These are phyloP conservation scores for Helenozyma baotianmanensis DNA, from an alignment of 805 yeast genomes.

Conservation along the genomic window DNA sequence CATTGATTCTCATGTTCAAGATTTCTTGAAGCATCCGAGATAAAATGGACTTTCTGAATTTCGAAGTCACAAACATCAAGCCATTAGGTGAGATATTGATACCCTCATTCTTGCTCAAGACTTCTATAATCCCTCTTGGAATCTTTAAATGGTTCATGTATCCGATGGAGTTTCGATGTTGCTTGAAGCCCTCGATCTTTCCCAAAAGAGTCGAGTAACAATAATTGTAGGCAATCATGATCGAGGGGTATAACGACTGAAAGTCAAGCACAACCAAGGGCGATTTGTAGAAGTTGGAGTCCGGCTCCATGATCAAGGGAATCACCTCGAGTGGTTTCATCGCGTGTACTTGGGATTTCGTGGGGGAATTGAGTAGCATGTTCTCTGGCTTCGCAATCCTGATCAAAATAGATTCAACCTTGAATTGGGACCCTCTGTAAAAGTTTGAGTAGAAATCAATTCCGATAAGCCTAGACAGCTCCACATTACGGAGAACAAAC, in stretches of 20 bases:
- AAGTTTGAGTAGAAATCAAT: conserved; percentile 85
- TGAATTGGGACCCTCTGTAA: conserved; percentile 89
- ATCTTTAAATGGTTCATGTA: conserved; percentile 41
- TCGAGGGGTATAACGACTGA: conserved; percentile 92
- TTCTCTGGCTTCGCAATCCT: conserved; percentile 77
- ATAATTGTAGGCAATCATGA: conserved; percentile 98
- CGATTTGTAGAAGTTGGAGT: conserved; percentile 75
- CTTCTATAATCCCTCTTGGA: conserved; percentile 52
- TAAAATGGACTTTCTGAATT: conserved; percentile 64
- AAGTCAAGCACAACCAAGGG: conserved; percentile 90
- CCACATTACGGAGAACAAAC: conserved; percentile 64
- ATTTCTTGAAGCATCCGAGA: conserved; percentile 84
- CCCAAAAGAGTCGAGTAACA: conserved; percentile 77
- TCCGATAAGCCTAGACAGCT: conserved; percentile 81
- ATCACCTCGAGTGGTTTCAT: conserved; percentile 85
- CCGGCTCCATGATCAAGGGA: conserved; percentile 92
- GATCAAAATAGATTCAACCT: conserved; percentile 79
- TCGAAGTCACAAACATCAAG: conserved; percentile 62
- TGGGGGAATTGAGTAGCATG: conserved; percentile 70
- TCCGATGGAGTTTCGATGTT: conserved; percentile 49
- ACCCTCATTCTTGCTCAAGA: conserved; percentile 44
- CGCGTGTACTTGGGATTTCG: conserved; percentile 70
- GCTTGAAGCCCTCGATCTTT: conserved; percentile 49
- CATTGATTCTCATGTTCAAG: conserved; percentile 71
- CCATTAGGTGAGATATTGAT: conserved; percentile 85